Evolutionary conservation across 371 early-diverging fungal species (phyloP), one percentile per base, ranked within the genome.

Genomic region (Ordospora pajunii): DNA sequence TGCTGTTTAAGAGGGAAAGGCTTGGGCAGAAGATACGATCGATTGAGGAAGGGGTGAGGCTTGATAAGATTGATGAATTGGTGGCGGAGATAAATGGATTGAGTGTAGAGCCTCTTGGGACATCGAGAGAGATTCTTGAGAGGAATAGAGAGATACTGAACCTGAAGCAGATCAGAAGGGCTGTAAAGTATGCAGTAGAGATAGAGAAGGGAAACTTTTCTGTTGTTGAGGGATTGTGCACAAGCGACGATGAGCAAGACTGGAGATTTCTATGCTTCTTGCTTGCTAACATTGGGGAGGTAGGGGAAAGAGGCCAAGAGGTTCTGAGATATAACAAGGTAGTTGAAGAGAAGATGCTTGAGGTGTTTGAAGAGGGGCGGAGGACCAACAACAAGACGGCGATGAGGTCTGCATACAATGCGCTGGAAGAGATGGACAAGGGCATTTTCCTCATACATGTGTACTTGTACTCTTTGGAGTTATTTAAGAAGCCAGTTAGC

Each of bases 1-100:
- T 80, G 11, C 73, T 76, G 65, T 80, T 80, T 51, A 80, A 80
- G 64, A 66, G 62, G 22, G 80, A 80, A 70, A 80, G 76, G 52
- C 40, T 80, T 12, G 17, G 25, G 45, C 11, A 32, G 44, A 53
- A 67, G 37, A 10, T 66, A 9, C 22, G 44, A 1, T 37, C n/a
- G 11, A 32, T 58, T 10, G 46, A 76, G 25, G 66, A 72, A 7
- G 32, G 51, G 19, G 64, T 53, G 9, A 51, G 72, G 37, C 48
- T 21, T 0, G 52, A 70, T 0, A 19, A 50, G 22, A 65, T 68
- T 44, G 25, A 40, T 27, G 73, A 76, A 0, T 12, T 80, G 23
- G 12, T 54, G 43, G 54, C 45, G 9, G 27, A 67, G 23, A 32
- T 75, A 27, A 40, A 27, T 17, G 21, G 14, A 21, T 49, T 79